Conservation (phyloP, 352 stramenopile genomes). For the Globisporangium polare region DNA sequence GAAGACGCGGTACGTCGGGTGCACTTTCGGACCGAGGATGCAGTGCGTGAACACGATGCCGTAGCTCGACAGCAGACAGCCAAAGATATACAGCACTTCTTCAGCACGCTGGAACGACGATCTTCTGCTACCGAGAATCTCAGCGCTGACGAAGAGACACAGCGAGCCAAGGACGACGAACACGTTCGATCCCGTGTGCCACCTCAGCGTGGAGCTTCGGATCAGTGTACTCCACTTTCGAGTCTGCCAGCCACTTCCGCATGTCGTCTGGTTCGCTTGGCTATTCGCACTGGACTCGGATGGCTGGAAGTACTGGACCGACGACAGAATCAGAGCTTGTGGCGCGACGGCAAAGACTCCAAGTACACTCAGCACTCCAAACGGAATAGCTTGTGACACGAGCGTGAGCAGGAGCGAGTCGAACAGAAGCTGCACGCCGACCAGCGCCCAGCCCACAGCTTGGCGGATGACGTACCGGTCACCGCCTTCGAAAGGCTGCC, state of each 20-base stretch:
- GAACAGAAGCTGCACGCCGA: slow-evolving; percentile 46
- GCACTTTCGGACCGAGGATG: slow-evolving; percentile 29
- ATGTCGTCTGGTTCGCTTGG: background rate
- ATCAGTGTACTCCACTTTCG: slow-evolving; percentile 21
- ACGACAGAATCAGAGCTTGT: slow-evolving; percentile 32
- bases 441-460: slow-evolving; percentile 49
- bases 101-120: slow-evolving; percentile 27
- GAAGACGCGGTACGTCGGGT: slow-evolving; percentile 34
- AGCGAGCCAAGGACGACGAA: slow-evolving; percentile 27
- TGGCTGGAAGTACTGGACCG: slow-evolving; percentile 31
- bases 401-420: slow-evolving; percentile 37
- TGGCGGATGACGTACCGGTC: slow-evolving; percentile 41
- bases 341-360: slow-evolving; percentile 32
- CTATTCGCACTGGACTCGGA: background rate
- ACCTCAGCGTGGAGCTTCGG: slow-evolving; percentile 20
- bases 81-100: slow-evolving; percentile 48
- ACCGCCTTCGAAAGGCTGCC: slow-evolving; percentile 51
- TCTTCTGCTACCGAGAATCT: slow-evolving; percentile 22
- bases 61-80: slow-evolving; percentile 30
- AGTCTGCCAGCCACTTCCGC: background rate
- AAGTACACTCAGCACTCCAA: slow-evolving; percentile 28
- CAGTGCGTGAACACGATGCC: slow-evolving; percentile 38
- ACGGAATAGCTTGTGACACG: slow-evolving; percentile 19
- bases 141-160: slow-evolving; percentile 29
- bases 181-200: slow-evolving; percentile 25